These are phyloP conservation scores for Globisporangium irregulare DNA, from an alignment of 352 stramenopile species.

Conservation along the genomic window DNA sequence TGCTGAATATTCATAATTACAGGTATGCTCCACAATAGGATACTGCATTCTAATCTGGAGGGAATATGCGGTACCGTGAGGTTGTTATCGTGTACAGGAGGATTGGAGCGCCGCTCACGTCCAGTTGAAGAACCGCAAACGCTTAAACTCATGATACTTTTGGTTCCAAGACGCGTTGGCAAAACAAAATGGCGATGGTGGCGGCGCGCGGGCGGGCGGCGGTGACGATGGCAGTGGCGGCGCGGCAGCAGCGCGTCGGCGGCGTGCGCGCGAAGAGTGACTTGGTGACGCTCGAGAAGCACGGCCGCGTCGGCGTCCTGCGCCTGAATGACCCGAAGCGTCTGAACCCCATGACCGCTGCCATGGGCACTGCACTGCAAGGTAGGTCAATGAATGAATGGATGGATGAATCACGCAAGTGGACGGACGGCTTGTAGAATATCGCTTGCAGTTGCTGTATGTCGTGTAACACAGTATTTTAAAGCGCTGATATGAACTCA, in stretches of 20 bases:
- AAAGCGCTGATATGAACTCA: not conserved
- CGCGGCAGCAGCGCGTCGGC: constrained; percentile 3
- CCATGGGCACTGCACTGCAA: constrained; percentile 71
- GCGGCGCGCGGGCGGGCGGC: not conserved
- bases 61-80: not conserved
- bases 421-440: not conserved
- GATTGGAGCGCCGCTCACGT: not conserved
- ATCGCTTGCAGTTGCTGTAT: not conserved
- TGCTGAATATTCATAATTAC: not conserved
- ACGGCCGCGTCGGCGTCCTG: constrained; percentile 43
- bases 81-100: not conserved
- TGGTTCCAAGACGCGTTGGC: not conserved
- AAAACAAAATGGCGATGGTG: not conserved
- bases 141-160: not conserved
- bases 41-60: not conserved
- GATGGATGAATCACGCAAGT: not conserved
- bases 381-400: constrained; percentile 21
- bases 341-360: constrained; percentile 86
- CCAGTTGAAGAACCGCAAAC: constrained; percentile 14
- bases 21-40: not conserved
- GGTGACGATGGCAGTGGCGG: not conserved
- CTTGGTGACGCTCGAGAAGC: constrained; percentile 50
- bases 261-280: constrained; percentile 28
- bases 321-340: constrained; percentile 75
- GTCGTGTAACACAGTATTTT: not conserved